phyloP scores from a whole-genome alignment of 2,329 filamentous ascomycete genomes.

The Cylindrodendrum hubeiense region DNA sequence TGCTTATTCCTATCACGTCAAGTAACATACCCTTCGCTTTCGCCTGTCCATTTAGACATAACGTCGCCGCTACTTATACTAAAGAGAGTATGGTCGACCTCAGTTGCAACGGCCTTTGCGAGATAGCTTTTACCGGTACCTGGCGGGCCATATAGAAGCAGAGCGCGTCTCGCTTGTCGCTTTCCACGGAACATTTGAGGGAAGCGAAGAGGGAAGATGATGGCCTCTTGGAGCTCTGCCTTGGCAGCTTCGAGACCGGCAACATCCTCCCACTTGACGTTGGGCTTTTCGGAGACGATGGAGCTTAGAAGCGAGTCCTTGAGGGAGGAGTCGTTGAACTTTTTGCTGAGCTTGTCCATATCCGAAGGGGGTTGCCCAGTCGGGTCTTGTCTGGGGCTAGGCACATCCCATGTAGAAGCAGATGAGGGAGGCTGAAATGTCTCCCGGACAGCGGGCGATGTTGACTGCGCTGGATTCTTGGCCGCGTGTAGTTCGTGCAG shows the following conservation, averaged over 20 bases:
- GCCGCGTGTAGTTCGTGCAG: constrained; percentile 1
- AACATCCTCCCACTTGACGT: constrained; percentile 26
- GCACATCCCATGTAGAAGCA: neutral
- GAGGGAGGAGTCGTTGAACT: constrained; percentile 17
- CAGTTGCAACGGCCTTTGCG: constrained; percentile 26
- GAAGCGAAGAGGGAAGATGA: constrained; percentile 26
- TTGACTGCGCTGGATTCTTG: neutral
- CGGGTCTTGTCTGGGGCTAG: neutral
- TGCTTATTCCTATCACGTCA: neutral
- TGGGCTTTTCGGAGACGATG: constrained; percentile 24
- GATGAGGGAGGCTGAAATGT: neutral
- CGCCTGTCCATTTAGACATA: constrained; percentile 21
- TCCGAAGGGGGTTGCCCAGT: neutral
- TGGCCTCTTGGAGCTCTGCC: constrained; percentile 24
- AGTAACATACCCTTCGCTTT: constrained; percentile 18
- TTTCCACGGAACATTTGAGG: constrained; percentile 27
- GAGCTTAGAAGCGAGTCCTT: constrained; percentile 16
- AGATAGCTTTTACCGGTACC: constrained; percentile 28
- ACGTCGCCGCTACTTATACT: constrained; percentile 21
- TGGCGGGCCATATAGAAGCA: constrained; percentile 24
- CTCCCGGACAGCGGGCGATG: neutral
- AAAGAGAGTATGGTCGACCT: constrained; percentile 19
- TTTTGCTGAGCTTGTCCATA: constrained; percentile 15
- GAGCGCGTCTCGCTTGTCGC: constrained; percentile 12
- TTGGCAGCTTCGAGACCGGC: constrained; percentile 23